These are phyloP conservation scores for Komagataella phaffii DNA, from an alignment of 805 yeast genomes.

Conservation along the genomic window DNA sequence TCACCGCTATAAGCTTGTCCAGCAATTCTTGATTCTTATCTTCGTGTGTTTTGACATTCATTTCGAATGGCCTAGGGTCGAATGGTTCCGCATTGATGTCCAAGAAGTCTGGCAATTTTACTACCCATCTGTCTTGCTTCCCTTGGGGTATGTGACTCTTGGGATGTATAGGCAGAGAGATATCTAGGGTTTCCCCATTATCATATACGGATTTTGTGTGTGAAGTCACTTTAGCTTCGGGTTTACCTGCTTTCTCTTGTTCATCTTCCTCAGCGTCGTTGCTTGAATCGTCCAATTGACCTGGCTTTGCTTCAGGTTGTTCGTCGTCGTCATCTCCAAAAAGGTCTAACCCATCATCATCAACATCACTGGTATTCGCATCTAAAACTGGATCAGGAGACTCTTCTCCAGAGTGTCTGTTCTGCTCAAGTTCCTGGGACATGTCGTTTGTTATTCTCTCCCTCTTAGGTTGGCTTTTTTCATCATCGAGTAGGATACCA, in stretches of 20 bases:
- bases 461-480: neutral
- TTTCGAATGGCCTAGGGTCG: slow-evolving; percentile 46
- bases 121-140: slow-evolving; percentile 19
- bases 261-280: slow-evolving; percentile 20
- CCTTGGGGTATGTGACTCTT: slow-evolving; percentile 22
- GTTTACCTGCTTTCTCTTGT: slow-evolving; percentile 20
- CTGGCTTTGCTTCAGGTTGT: neutral
- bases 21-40: slow-evolving; percentile 14
- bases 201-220: neutral
- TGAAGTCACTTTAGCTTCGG: slow-evolving; percentile 8
- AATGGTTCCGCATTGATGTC: slow-evolving; percentile 79
- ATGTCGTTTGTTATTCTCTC: neutral
- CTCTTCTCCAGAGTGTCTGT: neutral
- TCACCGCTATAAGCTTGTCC: slow-evolving; percentile 51
- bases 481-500: neutral
- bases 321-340: neutral
- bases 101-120: slow-evolving; percentile 73
- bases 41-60: slow-evolving; percentile 24
- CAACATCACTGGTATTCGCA: neutral
- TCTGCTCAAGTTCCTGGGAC: neutral
- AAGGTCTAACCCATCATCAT: neutral
- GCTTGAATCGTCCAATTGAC: neutral
- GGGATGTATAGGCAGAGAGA: slow-evolving; percentile 38
- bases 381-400: neutral
- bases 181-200: slow-evolving; percentile 23